Conservation (phyloP, 1,284 basidiomycete species). For the Stereum hirsutum region DNA sequence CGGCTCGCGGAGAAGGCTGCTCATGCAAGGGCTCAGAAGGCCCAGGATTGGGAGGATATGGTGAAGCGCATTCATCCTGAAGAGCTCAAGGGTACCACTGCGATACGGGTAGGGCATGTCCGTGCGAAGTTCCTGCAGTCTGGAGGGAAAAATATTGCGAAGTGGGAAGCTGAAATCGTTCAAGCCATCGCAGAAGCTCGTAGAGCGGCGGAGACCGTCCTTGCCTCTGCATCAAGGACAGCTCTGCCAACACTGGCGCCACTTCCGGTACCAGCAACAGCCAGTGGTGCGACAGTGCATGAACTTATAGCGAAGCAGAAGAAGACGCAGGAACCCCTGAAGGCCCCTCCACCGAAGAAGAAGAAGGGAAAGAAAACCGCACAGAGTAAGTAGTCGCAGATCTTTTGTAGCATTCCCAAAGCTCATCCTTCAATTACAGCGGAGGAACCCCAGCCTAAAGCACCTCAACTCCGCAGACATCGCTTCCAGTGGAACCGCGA, state of each 20-base stretch:
- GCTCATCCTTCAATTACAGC: not conserved
- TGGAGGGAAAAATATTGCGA: conserved; percentile 33
- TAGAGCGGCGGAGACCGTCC: conserved; percentile 33
- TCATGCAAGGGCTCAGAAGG: conserved; percentile 43
- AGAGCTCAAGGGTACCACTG: conserved; percentile 35
- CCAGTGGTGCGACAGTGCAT: conserved; percentile 44
- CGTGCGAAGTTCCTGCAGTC: conserved; percentile 43
- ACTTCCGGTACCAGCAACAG: conserved; percentile 28
- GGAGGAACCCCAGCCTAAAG: conserved; percentile 1
- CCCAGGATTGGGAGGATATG: conserved; percentile 55
- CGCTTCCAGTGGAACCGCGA: conserved; percentile 80
- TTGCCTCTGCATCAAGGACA: conserved; percentile 16
- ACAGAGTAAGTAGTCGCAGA: conserved; percentile 20
- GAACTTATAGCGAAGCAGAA: conserved; percentile 49
- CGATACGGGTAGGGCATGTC: conserved; percentile 42
- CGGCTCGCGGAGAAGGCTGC: conserved; percentile 47
- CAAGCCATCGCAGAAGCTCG: conserved; percentile 47
- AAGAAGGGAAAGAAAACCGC: conserved; percentile 29
- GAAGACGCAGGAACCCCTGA: too few relatives aligned
- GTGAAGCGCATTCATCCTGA: conserved; percentile 44
- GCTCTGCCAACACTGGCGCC: conserved; percentile 14
- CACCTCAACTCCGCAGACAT: conserved; percentile 31
- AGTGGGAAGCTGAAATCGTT: conserved; percentile 55
- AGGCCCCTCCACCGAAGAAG: conserved; percentile 31
- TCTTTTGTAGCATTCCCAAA: not conserved